Conservation (phyloP, 306 rosid species). For the Ochetophila trinervis region DNA sequence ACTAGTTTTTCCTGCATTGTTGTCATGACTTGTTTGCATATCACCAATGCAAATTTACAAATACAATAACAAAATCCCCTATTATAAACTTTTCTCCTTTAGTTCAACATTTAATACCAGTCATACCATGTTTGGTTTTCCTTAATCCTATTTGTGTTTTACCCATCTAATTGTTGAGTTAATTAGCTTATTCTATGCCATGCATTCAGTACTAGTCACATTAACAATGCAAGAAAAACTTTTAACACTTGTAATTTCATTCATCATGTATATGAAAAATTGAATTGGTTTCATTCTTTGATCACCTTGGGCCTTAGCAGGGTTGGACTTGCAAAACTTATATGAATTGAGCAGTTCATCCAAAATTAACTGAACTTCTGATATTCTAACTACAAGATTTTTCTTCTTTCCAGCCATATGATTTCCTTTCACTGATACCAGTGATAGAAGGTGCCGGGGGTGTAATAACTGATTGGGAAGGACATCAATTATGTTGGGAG, state of each 20-base stretch:
- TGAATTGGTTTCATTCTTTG: not conserved
- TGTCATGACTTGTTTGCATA: not conserved
- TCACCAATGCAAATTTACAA: too few species aligned
- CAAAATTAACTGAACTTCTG: not conserved
- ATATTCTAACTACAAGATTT: not conserved
- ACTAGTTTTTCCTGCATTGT: constrained; percentile 1
- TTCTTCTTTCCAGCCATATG: constrained; percentile 70
- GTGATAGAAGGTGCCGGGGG: constrained; percentile 97
- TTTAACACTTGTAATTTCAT: not conserved
- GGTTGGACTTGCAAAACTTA: not conserved
- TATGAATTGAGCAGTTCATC: not conserved
- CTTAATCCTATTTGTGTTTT: too few species aligned
- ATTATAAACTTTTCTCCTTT: too few species aligned
- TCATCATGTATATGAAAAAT: not conserved
- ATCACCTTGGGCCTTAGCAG: not conserved
- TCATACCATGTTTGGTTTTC: too few species aligned
- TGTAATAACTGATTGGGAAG: constrained; percentile 92
- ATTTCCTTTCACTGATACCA: constrained; percentile 80
- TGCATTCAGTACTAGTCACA: too few species aligned
- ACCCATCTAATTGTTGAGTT: too few species aligned
- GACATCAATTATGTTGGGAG: constrained; percentile 72
- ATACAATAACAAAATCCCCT: too few species aligned
- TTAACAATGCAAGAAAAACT: too few species aligned
- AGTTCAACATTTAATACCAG: too few species aligned
- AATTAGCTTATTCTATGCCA: too few species aligned